Percentiles rank a stretch among this genome's conserved stretches.
Evolutionary conservation across 148 eudicot genomes (phyloP).

Genomic region (Nepenthes mirabilis): DNA sequence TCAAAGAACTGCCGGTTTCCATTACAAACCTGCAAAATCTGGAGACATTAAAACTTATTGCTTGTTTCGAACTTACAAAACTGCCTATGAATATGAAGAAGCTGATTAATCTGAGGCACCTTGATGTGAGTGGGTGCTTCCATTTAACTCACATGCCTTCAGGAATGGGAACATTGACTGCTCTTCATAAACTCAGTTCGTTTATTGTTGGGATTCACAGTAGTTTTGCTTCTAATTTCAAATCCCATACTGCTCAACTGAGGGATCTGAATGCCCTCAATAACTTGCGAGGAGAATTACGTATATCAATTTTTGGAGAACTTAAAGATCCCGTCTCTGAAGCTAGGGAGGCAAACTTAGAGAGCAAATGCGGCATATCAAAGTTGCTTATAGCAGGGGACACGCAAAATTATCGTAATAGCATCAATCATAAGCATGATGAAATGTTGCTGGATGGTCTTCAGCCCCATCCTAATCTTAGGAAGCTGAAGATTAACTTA

Average conservation of each 20-base stretch:
- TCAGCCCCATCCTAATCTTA: neutral
- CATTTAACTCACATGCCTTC: slow-evolving; percentile 6
- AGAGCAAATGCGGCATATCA: neutral
- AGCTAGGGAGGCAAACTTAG: neutral
- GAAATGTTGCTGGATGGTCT: neutral
- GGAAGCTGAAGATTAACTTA: neutral
- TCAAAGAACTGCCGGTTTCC: slow-evolving; percentile 7
- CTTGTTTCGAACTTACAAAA: neutral
- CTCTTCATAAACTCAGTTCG: slow-evolving; percentile 2
- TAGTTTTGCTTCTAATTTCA: neutral
- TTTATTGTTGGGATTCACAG: neutral
- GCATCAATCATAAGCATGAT: neutral
- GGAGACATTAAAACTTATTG: slow-evolving; percentile 6
- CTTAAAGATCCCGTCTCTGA: neutral
- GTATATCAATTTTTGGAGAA: neutral
- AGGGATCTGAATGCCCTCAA: neutral
- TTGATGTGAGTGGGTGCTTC: slow-evolving; percentile 6
- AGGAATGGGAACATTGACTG: slow-evolving; percentile 3
- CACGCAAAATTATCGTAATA: neutral
- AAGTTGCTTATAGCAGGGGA: neutral
- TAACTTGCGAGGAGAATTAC: neutral
- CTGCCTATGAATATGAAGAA: slow-evolving; percentile 9
- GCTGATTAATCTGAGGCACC: slow-evolving; percentile 10
- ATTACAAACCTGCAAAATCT: slow-evolving; percentile 22
- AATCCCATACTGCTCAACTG: neutral